Evolutionary conservation across 2,329 filamentous ascomycete genomes (phyloP).

Genomic region (Colletotrichum godetiae): DNA sequence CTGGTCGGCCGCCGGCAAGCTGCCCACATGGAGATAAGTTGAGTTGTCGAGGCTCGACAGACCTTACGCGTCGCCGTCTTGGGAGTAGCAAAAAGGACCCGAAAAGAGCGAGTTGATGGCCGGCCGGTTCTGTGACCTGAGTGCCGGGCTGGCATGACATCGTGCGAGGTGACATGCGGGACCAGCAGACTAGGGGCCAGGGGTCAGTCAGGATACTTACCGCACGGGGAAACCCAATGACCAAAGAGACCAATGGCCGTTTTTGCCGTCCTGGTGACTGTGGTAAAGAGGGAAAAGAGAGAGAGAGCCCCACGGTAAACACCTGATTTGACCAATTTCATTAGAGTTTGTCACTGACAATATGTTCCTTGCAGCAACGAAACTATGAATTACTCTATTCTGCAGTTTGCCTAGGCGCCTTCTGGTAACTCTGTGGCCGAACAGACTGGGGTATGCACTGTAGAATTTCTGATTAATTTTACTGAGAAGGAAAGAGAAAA

Average conservation of each 20-base stretch:
- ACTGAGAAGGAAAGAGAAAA: background rate
- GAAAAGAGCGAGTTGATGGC: background rate
- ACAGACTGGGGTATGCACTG: background rate
- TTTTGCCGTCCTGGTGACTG: background rate
- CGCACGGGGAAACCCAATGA: no score
- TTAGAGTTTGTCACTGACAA: background rate
- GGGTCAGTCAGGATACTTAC: background rate
- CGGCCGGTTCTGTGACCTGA: slow-evolving; percentile 4
- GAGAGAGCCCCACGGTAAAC: background rate
- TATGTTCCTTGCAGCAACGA: slow-evolving; percentile 3
- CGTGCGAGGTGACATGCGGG: slow-evolving; percentile 3
- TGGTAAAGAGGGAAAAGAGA: background rate
- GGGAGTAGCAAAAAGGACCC: background rate
- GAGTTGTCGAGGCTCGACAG: background rate
- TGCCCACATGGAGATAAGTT: background rate
- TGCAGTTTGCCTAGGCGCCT: background rate
- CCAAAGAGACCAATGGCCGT: no score
- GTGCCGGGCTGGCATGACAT: slow-evolving; percentile 19
- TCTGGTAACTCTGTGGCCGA: background rate
- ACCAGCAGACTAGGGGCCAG: background rate
- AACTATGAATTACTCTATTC: background rate
- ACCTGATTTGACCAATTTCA: slow-evolving; percentile 14
- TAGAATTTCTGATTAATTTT: background rate
- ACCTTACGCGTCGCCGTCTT: background rate
- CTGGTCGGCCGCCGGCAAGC: background rate